phyloP scores from a whole-genome alignment of 2,329 filamentous ascomycete genomes.

The Arthrobotrys sphaeroides region DNA sequence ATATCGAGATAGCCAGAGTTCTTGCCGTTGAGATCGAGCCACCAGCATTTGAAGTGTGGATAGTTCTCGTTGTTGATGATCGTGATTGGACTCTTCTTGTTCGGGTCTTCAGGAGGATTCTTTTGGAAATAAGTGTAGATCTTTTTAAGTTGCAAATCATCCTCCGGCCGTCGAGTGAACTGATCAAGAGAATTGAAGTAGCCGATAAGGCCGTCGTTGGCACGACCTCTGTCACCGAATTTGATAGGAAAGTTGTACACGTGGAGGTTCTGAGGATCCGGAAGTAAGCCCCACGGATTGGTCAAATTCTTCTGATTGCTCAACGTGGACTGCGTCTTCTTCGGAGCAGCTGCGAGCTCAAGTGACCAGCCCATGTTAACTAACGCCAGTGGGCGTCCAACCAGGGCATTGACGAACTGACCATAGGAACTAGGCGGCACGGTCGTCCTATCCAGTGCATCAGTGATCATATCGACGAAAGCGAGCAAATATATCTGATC shows the following conservation, averaged over 20 bases:
- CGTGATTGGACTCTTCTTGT: slow-evolving; percentile 3
- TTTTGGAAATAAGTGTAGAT: slow-evolving; percentile 57
- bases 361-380: slow-evolving; percentile 62
- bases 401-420: slow-evolving; percentile 60
- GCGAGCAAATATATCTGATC: slow-evolving; percentile 58
- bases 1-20: background rate
- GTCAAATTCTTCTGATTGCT: background rate
- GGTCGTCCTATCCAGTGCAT: slow-evolving; percentile 56
- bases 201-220: slow-evolving; percentile 62
- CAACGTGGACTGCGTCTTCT: slow-evolving; percentile 56
- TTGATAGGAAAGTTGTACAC: slow-evolving; percentile 61
- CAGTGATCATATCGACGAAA: slow-evolving; percentile 61
- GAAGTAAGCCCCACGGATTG: slow-evolving; percentile 5
- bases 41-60: slow-evolving; percentile 54
- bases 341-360: slow-evolving; percentile 59
- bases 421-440: slow-evolving; percentile 61
- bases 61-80: slow-evolving; percentile 56
- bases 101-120: background rate
- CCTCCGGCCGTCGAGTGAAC: background rate
- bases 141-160: slow-evolving; percentile 56
- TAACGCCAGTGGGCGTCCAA: slow-evolving; percentile 63
- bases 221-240: slow-evolving; percentile 60
- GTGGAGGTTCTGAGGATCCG: background rate
- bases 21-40: background rate
- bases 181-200: slow-evolving; percentile 60